phyloP scores from a whole-genome alignment of 225 moss, liverwort and hornwort species.

The Neckera pumila region DNA sequence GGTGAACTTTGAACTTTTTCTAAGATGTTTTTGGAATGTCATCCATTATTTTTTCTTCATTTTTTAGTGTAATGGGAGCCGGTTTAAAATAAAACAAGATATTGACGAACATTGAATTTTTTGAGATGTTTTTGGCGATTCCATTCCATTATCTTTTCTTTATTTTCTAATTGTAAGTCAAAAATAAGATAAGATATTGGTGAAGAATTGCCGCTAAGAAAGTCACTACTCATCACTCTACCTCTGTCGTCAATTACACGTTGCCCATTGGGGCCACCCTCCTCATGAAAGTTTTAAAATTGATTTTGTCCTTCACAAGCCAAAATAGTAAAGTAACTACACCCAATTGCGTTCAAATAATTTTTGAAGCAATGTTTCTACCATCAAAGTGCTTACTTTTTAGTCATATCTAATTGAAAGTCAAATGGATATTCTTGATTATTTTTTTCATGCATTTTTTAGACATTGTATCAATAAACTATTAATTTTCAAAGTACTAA shows the following conservation, averaged over 20 bases:
- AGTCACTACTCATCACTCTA: rapidly evolving
- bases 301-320: background rate
- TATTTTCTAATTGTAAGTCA: background rate
- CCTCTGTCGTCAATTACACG: background rate
- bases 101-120: no score
- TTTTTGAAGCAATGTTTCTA: background rate
- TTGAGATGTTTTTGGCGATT: rapidly evolving
- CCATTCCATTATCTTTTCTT: background rate
- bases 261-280: rapidly evolving
- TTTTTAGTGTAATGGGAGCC: no score
- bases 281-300: background rate
- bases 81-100: no score
- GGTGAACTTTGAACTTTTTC: background rate
- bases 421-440: rapidly evolving
- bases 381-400: background rate
- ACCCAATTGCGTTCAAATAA: background rate
- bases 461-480: background rate
- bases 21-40: background rate
- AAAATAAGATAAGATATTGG: no score
- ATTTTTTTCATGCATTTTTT: background rate
- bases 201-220: background rate
- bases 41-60: background rate
- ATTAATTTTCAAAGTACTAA: background rate
- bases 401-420: background rate
- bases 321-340: background rate